Percentiles rank a stretch among this genome's conserved stretches.
Evolutionary conservation across 768 basidiomycete species (phyloP).

Genomic region (Termitomyces sp.): DNA sequence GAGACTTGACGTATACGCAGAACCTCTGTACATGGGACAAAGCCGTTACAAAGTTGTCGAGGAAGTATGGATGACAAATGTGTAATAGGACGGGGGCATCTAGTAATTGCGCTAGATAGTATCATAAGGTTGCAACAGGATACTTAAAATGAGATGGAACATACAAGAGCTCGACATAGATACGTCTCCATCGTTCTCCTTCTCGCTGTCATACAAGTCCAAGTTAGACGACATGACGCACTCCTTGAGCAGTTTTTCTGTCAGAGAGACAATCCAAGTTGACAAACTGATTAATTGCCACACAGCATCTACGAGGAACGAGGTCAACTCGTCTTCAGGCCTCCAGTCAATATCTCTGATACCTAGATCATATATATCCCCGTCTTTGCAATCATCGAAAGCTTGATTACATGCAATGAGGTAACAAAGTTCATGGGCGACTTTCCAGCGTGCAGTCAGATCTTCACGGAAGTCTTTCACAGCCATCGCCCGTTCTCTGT

Average conservation of each 20-base stretch:
- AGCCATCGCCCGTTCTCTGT: constrained; percentile 26
- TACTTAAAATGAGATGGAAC: neutral
- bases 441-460: constrained; percentile 46
- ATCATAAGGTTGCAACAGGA: neutral
- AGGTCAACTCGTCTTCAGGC: neutral
- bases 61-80: constrained; percentile 55
- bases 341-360: neutral
- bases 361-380: constrained; percentile 62
- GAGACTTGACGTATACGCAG: constrained; percentile 43
- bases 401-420: constrained; percentile 53
- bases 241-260: constrained; percentile 57
- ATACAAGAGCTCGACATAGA: neutral
- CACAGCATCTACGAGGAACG: constrained; percentile 45
- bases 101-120: constrained; percentile 11
- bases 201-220: neutral
- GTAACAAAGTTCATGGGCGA: constrained; percentile 65
- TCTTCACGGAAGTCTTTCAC: constrained; percentile 22
- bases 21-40: constrained; percentile 56
- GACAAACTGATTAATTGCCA: constrained; percentile 69
- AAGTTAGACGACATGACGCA: constrained; percentile 34
- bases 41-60: constrained; percentile 45
- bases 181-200: neutral
- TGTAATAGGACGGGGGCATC: constrained; percentile 45
- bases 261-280: constrained; percentile 55
- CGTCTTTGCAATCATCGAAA: constrained; percentile 63